Conservation (phyloP, 2,329 filamentous ascomycete genomes). For the Escovopsis sp. region DNA sequence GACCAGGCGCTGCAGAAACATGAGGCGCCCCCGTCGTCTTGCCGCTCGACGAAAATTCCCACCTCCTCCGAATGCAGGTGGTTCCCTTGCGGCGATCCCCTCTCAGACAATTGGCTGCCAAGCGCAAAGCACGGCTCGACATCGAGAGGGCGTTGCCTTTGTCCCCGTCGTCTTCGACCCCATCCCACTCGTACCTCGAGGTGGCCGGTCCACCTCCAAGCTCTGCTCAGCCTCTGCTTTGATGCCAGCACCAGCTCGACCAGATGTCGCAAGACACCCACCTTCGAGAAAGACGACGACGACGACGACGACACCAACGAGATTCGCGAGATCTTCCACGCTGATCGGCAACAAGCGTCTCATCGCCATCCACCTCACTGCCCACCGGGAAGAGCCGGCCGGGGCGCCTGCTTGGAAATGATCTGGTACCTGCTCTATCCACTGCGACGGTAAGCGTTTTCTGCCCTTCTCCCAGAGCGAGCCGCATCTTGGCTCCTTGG, state of each 20-base stretch:
- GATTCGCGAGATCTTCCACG: background rate
- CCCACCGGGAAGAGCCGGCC: too few relatives aligned
- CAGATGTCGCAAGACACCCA: background rate
- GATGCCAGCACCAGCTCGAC: background rate
- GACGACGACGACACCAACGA: background rate
- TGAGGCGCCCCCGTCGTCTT: too few relatives aligned
- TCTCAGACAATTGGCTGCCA: background rate
- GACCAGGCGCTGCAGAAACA: too few relatives aligned
- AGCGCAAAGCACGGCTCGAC: background rate
- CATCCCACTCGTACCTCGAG: too few relatives aligned
- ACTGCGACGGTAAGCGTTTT: slow-evolving; percentile 48
- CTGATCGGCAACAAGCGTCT: background rate
- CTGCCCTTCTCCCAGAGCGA: too few relatives aligned
- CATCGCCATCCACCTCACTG: too few relatives aligned
- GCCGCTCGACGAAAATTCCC: background rate
- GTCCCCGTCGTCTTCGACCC: background rate
- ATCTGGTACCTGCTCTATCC: slow-evolving; percentile 69
- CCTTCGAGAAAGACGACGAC: background rate
- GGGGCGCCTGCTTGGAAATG: slow-evolving; percentile 24
- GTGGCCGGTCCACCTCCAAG: background rate
- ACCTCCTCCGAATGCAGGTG: background rate
- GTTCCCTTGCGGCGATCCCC: background rate
- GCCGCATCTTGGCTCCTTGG: too few relatives aligned
- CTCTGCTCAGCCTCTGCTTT: background rate
- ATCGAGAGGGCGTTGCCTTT: background rate